Evolutionary conservation across 169 alveolate species (phyloP).

Genomic region (Plasmodium billcollinsi): DNA sequence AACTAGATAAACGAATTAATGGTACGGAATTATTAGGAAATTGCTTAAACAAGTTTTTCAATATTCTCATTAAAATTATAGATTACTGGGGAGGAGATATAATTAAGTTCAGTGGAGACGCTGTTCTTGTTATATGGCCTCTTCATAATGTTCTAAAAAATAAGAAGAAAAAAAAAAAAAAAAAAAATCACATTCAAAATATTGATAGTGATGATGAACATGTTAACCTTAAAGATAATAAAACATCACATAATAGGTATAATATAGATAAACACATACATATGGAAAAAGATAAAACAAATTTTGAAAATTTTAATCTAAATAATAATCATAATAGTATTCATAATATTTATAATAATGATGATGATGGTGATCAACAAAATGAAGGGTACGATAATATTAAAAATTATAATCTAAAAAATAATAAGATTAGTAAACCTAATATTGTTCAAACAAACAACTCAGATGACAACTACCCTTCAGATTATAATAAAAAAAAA

Average conservation of each 20-base stretch:
- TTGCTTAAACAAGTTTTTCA: conserved; percentile 86
- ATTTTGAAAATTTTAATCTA: too few species aligned
- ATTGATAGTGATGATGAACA: not conserved
- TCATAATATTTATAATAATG: not conserved
- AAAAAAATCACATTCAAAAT: not conserved
- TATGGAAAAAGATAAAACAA: not conserved
- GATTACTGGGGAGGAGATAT: conserved; percentile 92
- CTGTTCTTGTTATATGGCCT: conserved; percentile 90
- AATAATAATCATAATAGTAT: not conserved
- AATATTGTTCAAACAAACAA: too few species aligned
- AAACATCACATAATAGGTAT: not conserved
- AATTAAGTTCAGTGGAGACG: conserved; percentile 92
- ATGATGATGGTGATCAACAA: conserved; percentile 5
- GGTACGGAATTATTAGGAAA: conserved; percentile 88
- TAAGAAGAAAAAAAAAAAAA: not conserved
- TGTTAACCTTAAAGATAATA: not conserved
- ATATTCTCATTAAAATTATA: conserved; percentile 86
- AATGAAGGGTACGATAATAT: too few species aligned
- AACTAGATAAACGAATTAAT: conserved; percentile 83
- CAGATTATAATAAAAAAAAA: not conserved
- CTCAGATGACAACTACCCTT: too few species aligned
- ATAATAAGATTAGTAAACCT: not conserved
- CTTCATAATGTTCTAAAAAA: conserved; percentile 17
- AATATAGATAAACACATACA: not conserved
- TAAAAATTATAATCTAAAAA: not conserved